Conservation (phyloP, 768 basidiomycete genomes). For the Rhizopogon vulgaris region DNA sequence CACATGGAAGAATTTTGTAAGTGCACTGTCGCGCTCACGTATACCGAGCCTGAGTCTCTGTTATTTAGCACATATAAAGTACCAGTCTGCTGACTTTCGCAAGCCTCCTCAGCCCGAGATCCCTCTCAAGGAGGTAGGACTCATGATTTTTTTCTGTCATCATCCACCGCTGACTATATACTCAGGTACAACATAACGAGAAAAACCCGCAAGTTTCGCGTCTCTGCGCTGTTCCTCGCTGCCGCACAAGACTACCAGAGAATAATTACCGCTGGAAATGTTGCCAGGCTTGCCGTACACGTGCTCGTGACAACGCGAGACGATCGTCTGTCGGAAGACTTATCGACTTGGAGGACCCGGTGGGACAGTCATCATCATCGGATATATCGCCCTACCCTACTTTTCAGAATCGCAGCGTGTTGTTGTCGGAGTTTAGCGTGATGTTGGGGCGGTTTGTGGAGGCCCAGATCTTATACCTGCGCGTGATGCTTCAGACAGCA, state of each 20-base stretch:
- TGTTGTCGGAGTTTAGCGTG: conserved; percentile 11
- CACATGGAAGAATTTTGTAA: conserved; percentile 5
- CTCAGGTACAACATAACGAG: neutral
- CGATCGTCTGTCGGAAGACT: neutral
- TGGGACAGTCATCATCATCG: neutral
- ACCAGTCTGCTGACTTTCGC: neutral
- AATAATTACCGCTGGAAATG: conserved; percentile 35
- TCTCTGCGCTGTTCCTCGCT: conserved; percentile 29
- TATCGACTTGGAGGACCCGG: neutral
- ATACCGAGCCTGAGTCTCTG: neutral
- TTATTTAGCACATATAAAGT: conserved; percentile 13
- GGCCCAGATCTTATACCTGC: conserved; percentile 17
- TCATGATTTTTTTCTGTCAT: conserved; percentile 12
- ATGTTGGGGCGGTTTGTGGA: conserved; percentile 18
- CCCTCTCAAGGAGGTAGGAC: neutral
- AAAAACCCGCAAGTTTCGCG: conserved; percentile 25
- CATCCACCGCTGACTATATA: neutral
- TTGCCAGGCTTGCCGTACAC: conserved; percentile 33
- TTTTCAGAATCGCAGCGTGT: conserved; percentile 15
- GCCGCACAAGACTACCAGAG: conserved; percentile 30
- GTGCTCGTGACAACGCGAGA: conserved; percentile 7
- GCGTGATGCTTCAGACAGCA: conserved; percentile 10
- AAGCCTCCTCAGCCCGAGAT: neutral
- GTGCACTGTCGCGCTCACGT: neutral
- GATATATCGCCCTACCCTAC: conserved; percentile 8